Percentiles rank a stretch among this genome's conserved stretches.
Evolutionary conservation across 495 filamentous ascomycete genomes (phyloP).

Genomic region (Talaromyces proteolyticus): DNA sequence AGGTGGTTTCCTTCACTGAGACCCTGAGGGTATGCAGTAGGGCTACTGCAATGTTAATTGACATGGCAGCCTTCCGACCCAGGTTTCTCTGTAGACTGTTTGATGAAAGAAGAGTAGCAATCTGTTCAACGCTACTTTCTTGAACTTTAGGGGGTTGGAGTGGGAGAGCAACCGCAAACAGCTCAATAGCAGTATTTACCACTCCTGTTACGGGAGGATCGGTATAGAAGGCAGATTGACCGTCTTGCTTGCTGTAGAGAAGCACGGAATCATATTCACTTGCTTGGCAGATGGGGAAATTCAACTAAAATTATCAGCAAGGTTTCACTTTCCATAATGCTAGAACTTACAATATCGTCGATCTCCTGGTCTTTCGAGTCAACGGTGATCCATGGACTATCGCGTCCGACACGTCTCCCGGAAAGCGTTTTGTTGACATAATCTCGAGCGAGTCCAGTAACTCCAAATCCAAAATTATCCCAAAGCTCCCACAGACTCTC

Average conservation of each 20-base stretch:
- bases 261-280: constrained; percentile 86
- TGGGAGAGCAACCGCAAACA: constrained; percentile 87
- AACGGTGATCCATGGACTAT: constrained; percentile 53
- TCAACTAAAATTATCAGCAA: constrained; percentile 30
- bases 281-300: constrained; percentile 73
- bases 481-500: constrained; percentile 92
- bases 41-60: constrained; percentile 81
- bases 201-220: constrained; percentile 90
- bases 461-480: constrained; percentile 91
- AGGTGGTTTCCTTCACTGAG: constrained; percentile 70
- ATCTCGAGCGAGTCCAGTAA: constrained; percentile 76
- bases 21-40: constrained; percentile 77
- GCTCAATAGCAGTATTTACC: constrained; percentile 84
- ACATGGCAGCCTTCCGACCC: constrained; percentile 82
- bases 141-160: constrained; percentile 86
- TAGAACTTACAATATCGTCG: constrained; percentile 59
- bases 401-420: constrained; percentile 58
- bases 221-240: constrained; percentile 46
- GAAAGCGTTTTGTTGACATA: constrained; percentile 66
- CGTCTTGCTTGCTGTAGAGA: constrained; percentile 56
- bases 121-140: constrained; percentile 90
- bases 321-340: background rate
- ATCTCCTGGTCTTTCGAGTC: constrained; percentile 62
- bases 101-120: constrained; percentile 79
- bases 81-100: constrained; percentile 76